Evolutionary conservation across 192 early-diverging fungal genomes (phyloP).

Genomic region (Funneliformis mosseae): DNA sequence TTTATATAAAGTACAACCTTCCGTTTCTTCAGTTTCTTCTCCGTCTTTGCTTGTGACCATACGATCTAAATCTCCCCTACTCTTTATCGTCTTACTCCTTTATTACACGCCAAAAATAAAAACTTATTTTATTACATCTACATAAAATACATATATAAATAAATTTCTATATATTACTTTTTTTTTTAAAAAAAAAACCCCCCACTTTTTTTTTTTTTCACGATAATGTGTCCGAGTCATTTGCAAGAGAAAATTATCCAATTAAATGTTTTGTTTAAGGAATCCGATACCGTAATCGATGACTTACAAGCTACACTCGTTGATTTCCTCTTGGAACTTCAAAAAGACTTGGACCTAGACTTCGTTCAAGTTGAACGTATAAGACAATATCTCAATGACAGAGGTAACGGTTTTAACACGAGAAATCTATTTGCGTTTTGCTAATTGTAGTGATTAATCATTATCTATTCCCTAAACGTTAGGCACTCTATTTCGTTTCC

Average conservation of each 20-base stretch:
- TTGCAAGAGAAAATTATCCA: conserved; percentile 18
- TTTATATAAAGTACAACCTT: conserved; percentile 6
- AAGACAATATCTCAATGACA: conserved; percentile 26
- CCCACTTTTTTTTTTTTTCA: not conserved
- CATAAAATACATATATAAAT: not conserved
- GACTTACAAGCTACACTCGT: conserved; percentile 7
- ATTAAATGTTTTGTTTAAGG: conserved; percentile 21
- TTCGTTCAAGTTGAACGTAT: conserved; percentile 35
- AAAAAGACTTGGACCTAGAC: conserved; percentile 6
- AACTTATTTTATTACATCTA: not conserved
- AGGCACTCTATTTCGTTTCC: conserved; percentile 53
- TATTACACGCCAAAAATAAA: not conserved
- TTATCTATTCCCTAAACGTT: not conserved
- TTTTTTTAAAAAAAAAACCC: not conserved
- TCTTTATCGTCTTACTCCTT: not conserved
- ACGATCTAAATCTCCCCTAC: conserved; percentile 14
- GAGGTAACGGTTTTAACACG: conserved; percentile 7
- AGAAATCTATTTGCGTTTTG: not conserved
- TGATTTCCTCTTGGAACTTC: conserved; percentile 10
- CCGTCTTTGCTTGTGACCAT: conserved; percentile 9
- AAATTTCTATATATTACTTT: not conserved
- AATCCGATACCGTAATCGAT: conserved; percentile 23
- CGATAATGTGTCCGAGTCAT: conserved; percentile 25
- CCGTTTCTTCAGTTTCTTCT: not conserved
- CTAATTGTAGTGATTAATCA: not conserved